These are phyloP conservation scores for Leucocoprinus birnbaumii DNA, from an alignment of 768 basidiomycete genomes.

Conservation along the genomic window DNA sequence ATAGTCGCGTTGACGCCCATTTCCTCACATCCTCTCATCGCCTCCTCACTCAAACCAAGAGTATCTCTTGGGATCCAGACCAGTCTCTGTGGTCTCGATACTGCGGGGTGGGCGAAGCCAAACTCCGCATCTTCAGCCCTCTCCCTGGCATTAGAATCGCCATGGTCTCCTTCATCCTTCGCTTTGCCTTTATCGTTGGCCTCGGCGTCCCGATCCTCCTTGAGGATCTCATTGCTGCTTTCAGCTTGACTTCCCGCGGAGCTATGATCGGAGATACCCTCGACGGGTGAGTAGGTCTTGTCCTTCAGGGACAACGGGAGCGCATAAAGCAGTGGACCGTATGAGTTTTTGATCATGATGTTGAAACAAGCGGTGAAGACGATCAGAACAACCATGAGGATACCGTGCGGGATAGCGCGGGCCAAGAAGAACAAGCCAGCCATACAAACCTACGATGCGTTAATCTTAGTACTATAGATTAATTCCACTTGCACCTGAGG, in stretches of 20 bases:
- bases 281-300: conserved; percentile 42
- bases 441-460: conserved; percentile 52
- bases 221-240: neutral
- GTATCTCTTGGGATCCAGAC: conserved; percentile 85
- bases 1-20: conserved; percentile 48
- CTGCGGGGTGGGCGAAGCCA: conserved; percentile 88
- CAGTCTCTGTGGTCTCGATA: conserved; percentile 64
- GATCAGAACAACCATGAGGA: conserved; percentile 83
- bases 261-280: conserved; percentile 4
- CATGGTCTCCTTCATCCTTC: neutral
- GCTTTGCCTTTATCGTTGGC: conserved; percentile 12
- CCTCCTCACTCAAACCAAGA: conserved; percentile 56
- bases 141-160: conserved; percentile 5
- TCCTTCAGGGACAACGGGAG: conserved; percentile 81
- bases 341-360: conserved; percentile 71
- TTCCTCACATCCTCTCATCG: conserved; percentile 58
- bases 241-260: neutral
- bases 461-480: conserved; percentile 5
- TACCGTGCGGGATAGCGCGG: conserved; percentile 69
- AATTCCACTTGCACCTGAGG: conserved; percentile 16
- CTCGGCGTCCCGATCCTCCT: conserved; percentile 6
- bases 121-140: conserved; percentile 39
- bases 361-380: conserved; percentile 77
- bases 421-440: conserved; percentile 91
- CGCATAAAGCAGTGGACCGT: conserved; percentile 68